A percentile compares a stretch with the other conserved stretches of the same genome.
phyloP scores from a whole-genome alignment of 2,329 filamentous ascomycete genomes.

The Phyllosticta paracitricarpa region DNA sequence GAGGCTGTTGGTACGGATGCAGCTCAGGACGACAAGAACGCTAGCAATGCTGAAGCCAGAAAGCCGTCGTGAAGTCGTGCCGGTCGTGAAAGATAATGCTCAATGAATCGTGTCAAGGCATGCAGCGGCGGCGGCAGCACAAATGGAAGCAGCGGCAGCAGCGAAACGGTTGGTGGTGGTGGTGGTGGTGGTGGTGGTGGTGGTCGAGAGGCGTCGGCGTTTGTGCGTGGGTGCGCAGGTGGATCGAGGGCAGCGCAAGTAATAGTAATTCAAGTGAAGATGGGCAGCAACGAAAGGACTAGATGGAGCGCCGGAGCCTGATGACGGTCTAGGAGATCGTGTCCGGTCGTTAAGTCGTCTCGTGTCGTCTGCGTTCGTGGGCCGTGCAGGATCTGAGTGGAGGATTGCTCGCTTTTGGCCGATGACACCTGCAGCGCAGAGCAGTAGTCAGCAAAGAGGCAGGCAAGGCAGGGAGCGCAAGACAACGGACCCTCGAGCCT shows the following conservation, averaged over 20 bases:
- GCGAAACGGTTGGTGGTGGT: neutral
- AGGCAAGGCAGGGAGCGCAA: neutral
- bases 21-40: slow-evolving; percentile 20
- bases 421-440: neutral
- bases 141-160: neutral
- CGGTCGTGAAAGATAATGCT: slow-evolving; percentile 28
- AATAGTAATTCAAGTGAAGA: slow-evolving; percentile 3
- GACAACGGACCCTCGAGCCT: slow-evolving; percentile 14
- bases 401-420: neutral
- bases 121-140: slow-evolving; percentile 7
- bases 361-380: neutral
- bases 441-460: neutral
- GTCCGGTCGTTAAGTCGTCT: slow-evolving; percentile 11
- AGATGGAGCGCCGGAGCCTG: slow-evolving; percentile 4
- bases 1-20: slow-evolving; percentile 8
- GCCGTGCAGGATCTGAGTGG: slow-evolving; percentile 6
- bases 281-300: slow-evolving; percentile 8
- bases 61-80: slow-evolving; percentile 33
- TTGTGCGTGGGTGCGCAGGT: slow-evolving; percentile 7
- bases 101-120: slow-evolving; percentile 16
- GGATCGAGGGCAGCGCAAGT: slow-evolving; percentile 3
- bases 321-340: slow-evolving; percentile 8
- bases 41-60: slow-evolving; percentile 29
- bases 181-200: slow-evolving; percentile 8
- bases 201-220: slow-evolving; percentile 1